These are phyloP conservation scores for Taxillus chinensis DNA, from an alignment of 164 flowering plant species.

Conservation along the genomic window DNA sequence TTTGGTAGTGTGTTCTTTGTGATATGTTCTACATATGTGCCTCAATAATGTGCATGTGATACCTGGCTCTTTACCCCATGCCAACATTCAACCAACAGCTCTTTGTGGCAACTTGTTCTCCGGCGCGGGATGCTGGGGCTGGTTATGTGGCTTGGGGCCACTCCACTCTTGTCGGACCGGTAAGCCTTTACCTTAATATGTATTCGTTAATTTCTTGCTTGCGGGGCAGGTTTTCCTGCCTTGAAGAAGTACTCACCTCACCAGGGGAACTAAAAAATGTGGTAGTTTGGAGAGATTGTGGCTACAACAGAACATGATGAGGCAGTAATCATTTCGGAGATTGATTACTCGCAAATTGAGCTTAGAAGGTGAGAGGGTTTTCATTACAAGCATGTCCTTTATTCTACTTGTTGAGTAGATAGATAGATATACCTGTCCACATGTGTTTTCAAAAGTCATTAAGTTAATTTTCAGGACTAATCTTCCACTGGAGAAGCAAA, in stretches of 20 bases:
- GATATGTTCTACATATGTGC: too few relatives aligned
- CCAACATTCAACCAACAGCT: constrained; percentile 29
- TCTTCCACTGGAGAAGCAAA: constrained; percentile 69
- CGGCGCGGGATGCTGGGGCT: constrained; percentile 79
- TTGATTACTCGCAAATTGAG: constrained; percentile 72
- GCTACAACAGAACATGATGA: constrained; percentile 89
- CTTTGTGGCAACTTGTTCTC: constrained; percentile 94
- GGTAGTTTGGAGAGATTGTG: constrained; percentile 85
- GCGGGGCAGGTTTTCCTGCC: neutral
- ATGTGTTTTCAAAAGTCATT: too few relatives aligned
- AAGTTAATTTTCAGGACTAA: constrained; percentile 40
- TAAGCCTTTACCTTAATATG: constrained; percentile 28
- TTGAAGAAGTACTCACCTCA: neutral
- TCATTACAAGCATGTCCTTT: neutral
- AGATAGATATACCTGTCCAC: too few relatives aligned
- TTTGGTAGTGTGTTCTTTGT: too few relatives aligned
- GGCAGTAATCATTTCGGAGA: constrained; percentile 67
- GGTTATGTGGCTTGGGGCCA: constrained; percentile 97
- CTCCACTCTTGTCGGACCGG: constrained; percentile 95
- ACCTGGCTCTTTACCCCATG: too few relatives aligned
- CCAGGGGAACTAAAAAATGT: neutral
- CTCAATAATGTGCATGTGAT: too few relatives aligned
- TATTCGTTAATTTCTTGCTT: neutral
- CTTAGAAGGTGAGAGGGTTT: constrained; percentile 46
- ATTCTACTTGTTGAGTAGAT: too few relatives aligned